Base-by-base conservation (phyloP, 176 grass and related monocot genomes). In the Aegilops longissima region DNA sequence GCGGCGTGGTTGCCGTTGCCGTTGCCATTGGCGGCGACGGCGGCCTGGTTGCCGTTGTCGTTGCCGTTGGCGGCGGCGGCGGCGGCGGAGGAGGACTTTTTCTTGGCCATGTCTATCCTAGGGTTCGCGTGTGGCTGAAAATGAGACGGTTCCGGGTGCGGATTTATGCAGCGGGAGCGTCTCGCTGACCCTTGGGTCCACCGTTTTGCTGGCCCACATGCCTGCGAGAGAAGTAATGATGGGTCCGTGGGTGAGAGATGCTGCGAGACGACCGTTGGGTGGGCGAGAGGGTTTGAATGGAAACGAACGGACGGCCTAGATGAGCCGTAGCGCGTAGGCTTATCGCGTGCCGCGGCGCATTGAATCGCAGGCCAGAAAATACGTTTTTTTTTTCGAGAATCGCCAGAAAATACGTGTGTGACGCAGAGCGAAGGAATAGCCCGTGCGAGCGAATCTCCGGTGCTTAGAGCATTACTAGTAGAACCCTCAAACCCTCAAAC, bases 81-180 rank as follows among this genome's bases (percentile, higher is more conserved):
- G 77, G 82, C 4, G 81, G 70, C 20, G 70, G 70, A 4, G 27
- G 71, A 17, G n/a, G 72, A 82, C 66, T 95, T 92, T 88, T 95
- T 92, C 80, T 86, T 95, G 73, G 90, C 93, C 93, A 95, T 95
- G 63, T 78, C 24, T 85, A 35, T 85, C 12, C 38, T 85, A 85
- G 85, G 82, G 91, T 77, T 86, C 38, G 66, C 36, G 76, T 66
- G 72, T 80, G 85, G 81, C 51, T 33, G 66, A 39, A 39, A 84
- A 84, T 20, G 76, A 30, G 16, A 35, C 47, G 61, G 76, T 70
- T 39, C 67, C 27, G 16, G 24, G 81, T 36, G 69, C 11, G 70
- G 2, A 87, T 87, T 84, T 87, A 91, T 81, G 42, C 27, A 3
- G 6, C 5, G 14, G 3, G 1, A 6, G 14, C 2, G 5, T 70